Evolutionary conservation across 2,329 filamentous ascomycete genomes (phyloP).

Genomic region (Fusarium verticillioides): DNA sequence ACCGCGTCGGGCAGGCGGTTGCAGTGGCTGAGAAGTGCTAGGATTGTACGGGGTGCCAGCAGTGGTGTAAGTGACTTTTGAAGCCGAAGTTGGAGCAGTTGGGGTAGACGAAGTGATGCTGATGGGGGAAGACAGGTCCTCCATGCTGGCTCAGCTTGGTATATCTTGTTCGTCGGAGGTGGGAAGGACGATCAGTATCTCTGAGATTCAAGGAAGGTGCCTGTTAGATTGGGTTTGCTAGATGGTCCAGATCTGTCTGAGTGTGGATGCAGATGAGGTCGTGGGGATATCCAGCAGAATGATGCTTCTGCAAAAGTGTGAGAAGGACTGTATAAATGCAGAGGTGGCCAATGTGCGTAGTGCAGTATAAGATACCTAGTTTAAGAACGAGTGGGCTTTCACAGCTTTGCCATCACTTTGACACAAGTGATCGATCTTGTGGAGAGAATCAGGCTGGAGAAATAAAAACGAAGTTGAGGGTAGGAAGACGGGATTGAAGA

Average conservation of each 20-base stretch:
- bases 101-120: slow-evolving; percentile 38
- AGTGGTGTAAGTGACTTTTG: slow-evolving; percentile 61
- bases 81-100: slow-evolving; percentile 37
- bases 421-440: slow-evolving; percentile 3
- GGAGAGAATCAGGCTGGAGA: slow-evolving; percentile 3
- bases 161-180: slow-evolving; percentile 34
- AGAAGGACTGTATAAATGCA: background rate
- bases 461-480: slow-evolving; percentile 4
- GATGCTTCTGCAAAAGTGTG: slow-evolving; percentile 17
- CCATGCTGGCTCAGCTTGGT: slow-evolving; percentile 46
- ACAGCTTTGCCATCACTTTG: slow-evolving; percentile 22
- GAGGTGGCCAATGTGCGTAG: slow-evolving; percentile 9
- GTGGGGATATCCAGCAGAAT: slow-evolving; percentile 1
- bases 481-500: background rate
- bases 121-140: slow-evolving; percentile 43
- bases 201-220: slow-evolving; percentile 46
- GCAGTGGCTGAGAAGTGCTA: slow-evolving; percentile 57
- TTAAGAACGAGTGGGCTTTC: slow-evolving; percentile 29
- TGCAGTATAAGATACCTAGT: slow-evolving; percentile 7
- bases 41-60: slow-evolving; percentile 68
- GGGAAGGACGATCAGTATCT: slow-evolving; percentile 25
- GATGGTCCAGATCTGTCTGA: slow-evolving; percentile 18
- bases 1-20: slow-evolving; percentile 63
- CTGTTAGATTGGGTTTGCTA: slow-evolving; percentile 42
- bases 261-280: slow-evolving; percentile 7